Evolutionary conservation across 805 yeast species (phyloP), one percentile per base, ranked within the genome.

Genomic region (Saturnispora besseyi): DNA sequence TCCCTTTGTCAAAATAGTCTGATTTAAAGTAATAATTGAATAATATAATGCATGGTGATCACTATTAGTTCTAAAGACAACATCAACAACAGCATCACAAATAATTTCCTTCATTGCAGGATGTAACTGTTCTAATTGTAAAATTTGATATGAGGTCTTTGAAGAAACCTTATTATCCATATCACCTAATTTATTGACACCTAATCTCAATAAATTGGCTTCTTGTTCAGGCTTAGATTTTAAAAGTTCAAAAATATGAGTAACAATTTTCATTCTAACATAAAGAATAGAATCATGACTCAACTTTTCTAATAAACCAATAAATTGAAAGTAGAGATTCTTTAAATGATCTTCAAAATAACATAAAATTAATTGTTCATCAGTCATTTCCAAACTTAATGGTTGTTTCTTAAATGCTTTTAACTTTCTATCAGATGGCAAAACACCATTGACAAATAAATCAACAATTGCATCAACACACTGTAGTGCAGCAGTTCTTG

Each of bases 191-290:
- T 93, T 93, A 66, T 93, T 93, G 43, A 89, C 93, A 48, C 96
- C 96, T 48, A 93, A 73, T 58, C 89, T 77, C 59, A 93, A 73
- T 56, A 93, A 71, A 65, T 93, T 93, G 47, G 83, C 95, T 66
- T 93, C 99, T 72, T 93, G 99, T 70, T 93, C 99, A 4, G 99
- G 98, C 65, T 90, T 91, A 5, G 84, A 74, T 55, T 81, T 81
- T 52, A 93, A 70, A 41, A 93, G 72, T 51, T 86, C 95, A 57
- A 89, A 86, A 31, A 90, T 76, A 61, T 87, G 89, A 38, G 78
- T 71, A 32, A 89, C 77, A 29, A 84, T 80, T 54, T 80, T 86
- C 73, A 83, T 75, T 64, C 95, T 81, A 41, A 91, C 95, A 62
- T 86, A 91, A 52, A 82, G 79, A 57, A 93, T 89, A 12, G 96